A percentile compares a stretch with the other conserved stretches of the same genome.
These are phyloP conservation scores for Sporothrix pallida DNA, from an alignment of 2,329 filamentous ascomycete genomes.

Conservation along the genomic window DNA sequence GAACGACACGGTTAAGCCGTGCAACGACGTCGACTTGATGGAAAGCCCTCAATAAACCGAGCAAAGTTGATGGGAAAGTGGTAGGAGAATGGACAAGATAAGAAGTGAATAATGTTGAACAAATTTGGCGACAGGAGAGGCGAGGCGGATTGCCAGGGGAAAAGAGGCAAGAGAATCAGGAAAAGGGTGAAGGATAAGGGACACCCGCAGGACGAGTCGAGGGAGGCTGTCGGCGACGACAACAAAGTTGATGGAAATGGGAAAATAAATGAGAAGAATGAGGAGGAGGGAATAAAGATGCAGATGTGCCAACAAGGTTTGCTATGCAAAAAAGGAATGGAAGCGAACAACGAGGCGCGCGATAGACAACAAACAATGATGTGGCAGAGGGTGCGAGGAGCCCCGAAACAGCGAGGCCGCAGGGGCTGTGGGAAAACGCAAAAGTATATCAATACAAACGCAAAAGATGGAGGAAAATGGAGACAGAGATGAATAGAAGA, in stretches of 20 bases:
- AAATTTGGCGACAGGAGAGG: background rate
- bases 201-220: background rate
- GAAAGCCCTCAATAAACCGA: background rate
- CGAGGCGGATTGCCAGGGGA: slow-evolving; percentile 4
- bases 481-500: background rate
- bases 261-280: background rate
- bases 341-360: background rate
- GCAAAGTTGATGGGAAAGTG: background rate
- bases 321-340: background rate
- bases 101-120: background rate
- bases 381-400: background rate
- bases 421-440: background rate
- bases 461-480: background rate
- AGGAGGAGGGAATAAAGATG: background rate
- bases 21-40: background rate
- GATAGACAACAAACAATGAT: slow-evolving; percentile 27
- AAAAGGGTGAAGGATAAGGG: background rate
- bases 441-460: slow-evolving; percentile 2
- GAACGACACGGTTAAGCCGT: background rate
- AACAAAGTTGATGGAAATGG: background rate
- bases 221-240: background rate
- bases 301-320: background rate
- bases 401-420: slow-evolving; percentile 18
- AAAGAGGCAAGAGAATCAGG: background rate
- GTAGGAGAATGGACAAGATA: background rate